These are phyloP conservation scores for Phoma sp. DNA, from an alignment of 2,329 filamentous ascomycete genomes.

Conservation along the genomic window DNA sequence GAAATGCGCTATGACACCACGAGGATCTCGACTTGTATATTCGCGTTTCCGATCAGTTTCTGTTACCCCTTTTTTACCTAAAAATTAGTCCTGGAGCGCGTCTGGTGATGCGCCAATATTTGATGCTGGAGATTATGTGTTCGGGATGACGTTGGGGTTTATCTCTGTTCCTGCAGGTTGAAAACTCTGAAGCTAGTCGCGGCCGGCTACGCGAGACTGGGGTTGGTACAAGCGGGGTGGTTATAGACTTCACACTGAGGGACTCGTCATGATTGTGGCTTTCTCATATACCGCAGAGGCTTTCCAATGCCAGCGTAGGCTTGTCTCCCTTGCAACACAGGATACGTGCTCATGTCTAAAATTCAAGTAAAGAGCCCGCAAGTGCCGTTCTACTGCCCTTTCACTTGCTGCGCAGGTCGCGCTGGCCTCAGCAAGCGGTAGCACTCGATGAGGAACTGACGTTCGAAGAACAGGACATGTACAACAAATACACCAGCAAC, in stretches of 20 bases:
- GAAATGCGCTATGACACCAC: slow-evolving; percentile 26
- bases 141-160: slow-evolving; percentile 26
- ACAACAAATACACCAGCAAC: slow-evolving; percentile 46
- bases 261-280: not conserved
- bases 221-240: slow-evolving; percentile 10
- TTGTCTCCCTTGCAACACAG: no score
- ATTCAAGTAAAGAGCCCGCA: not conserved
- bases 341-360: no score
- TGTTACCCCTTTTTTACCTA: slow-evolving; percentile 42
- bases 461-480: slow-evolving; percentile 44
- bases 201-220: slow-evolving; percentile 12
- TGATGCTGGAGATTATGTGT: slow-evolving; percentile 16
- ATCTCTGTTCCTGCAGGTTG: slow-evolving; percentile 17
- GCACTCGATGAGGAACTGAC: slow-evolving; percentile 40
- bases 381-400: not conserved
- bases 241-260: not conserved
- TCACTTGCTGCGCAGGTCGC: not conserved
- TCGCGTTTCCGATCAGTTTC: slow-evolving; percentile 27
- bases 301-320: not conserved
- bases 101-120: slow-evolving; percentile 32
- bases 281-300: no score
- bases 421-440: slow-evolving; percentile 41
- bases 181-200: slow-evolving; percentile 27
- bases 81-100: slow-evolving; percentile 19
- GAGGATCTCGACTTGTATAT: slow-evolving; percentile 19